Evolutionary conservation across 306 rosid genomes (phyloP).

Genomic region (Dicorynia guianensis): DNA sequence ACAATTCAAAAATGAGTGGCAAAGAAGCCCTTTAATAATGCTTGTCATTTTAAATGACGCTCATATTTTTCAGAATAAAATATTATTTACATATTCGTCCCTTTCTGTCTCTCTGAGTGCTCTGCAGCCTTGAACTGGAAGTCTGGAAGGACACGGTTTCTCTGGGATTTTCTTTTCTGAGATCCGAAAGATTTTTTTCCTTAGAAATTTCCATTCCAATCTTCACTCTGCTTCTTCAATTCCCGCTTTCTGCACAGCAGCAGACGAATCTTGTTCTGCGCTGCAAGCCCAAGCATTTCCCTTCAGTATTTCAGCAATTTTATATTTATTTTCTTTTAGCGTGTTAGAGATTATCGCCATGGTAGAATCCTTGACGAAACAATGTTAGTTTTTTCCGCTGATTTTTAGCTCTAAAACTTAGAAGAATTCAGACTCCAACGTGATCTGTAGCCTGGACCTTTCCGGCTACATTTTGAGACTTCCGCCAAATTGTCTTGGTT

Average conservation of each 20-base stretch:
- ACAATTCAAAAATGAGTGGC: constrained; percentile 12
- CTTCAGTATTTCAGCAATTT: neutral
- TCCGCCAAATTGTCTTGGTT: constrained; percentile 46
- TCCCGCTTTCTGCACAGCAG: constrained; percentile 21
- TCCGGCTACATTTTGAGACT: constrained; percentile 60
- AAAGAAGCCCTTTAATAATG: constrained; percentile 14
- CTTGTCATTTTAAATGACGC: neutral
- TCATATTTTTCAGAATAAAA: constrained; percentile 15
- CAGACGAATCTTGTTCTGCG: constrained; percentile 39
- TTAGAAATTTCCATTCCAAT: constrained; percentile 35
- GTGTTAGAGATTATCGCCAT: constrained; percentile 61
- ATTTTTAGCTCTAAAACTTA: constrained; percentile 15
- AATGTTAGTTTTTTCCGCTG: constrained; percentile 35
- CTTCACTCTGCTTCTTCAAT: constrained; percentile 34
- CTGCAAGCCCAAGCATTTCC: constrained; percentile 25
- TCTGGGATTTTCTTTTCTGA: constrained; percentile 45
- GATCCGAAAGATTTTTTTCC: constrained; percentile 51
- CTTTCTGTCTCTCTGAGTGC: constrained; percentile 37
- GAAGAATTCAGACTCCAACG: constrained; percentile 34
- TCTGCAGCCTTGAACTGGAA: constrained; percentile 52
- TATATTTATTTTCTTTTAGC: constrained; percentile 19
- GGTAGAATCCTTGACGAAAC: constrained; percentile 41
- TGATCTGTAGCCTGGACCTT: constrained; percentile 54
- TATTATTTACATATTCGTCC: constrained; percentile 17
- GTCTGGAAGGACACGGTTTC: constrained; percentile 41